Conservation (phyloP, 2,329 filamentous ascomycete species). For the Trichoderma oligosporum region DNA sequence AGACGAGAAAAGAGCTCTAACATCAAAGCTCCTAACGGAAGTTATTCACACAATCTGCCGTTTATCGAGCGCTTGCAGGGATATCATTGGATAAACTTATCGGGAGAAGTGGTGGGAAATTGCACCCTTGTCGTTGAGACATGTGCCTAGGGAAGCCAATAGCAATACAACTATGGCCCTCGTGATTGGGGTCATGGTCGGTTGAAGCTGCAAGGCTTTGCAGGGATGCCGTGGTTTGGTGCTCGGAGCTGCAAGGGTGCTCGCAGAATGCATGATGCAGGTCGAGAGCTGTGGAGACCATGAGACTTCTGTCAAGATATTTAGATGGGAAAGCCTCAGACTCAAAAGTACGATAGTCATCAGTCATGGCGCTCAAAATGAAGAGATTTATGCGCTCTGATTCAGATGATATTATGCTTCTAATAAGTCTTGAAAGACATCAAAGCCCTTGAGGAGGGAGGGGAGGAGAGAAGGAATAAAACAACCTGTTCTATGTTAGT, state of each 20-base stretch:
- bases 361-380: too few species aligned
- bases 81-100: slow-evolving; percentile 2
- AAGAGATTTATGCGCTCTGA: too few species aligned
- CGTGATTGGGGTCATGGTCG: slow-evolving; percentile 13
- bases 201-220: slow-evolving; percentile 10
- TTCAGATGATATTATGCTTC: too few species aligned
- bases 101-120: background rate
- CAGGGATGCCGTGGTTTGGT: slow-evolving; percentile 1
- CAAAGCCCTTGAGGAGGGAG: too few species aligned
- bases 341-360: too few species aligned
- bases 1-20: background rate
- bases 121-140: background rate
- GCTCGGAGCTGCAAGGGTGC: slow-evolving; percentile 3
- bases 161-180: background rate
- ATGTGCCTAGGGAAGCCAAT: slow-evolving; percentile 15
- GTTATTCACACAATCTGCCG: too few species aligned
- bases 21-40: background rate
- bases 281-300: background rate
- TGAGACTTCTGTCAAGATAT: background rate
- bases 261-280: background rate
- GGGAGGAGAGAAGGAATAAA: too few species aligned
- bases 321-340: slow-evolving; percentile 10
- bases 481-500: too few species aligned
- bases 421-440: too few species aligned
- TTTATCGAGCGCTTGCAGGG: too few species aligned